A percentile compares a stretch with the other conserved stretches of the same genome.
Evolutionary conservation across 257 asterid genomes (phyloP).

Genomic region (Salvia hispanica): DNA sequence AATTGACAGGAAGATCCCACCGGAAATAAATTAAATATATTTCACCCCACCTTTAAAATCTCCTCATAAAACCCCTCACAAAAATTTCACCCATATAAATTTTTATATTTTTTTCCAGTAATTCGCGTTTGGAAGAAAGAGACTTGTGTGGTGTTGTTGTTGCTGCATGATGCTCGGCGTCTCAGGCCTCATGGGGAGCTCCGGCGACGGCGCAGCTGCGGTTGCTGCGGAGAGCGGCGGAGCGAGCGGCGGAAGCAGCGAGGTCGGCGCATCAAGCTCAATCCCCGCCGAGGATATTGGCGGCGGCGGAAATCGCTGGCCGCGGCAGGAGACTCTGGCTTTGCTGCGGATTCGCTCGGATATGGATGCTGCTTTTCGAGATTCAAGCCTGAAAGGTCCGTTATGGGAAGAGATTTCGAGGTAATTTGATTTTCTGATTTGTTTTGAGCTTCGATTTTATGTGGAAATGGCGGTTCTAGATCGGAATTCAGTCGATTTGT

Average conservation of each 20-base stretch:
- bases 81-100: conserved; percentile 50
- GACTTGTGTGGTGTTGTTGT: conserved; percentile 9
- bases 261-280: conserved; percentile 49
- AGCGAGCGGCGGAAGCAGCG: conserved; percentile 74
- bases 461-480: conserved; percentile 35
- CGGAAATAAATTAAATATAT: conserved; percentile 63
- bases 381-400: conserved; percentile 92
- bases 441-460: conserved; percentile 21
- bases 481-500: conserved; percentile 44
- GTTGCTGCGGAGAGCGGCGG: conserved; percentile 49
- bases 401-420: conserved; percentile 97
- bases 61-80: conserved; percentile 65
- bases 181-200: conserved; percentile 47
- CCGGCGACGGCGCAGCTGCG: conserved; percentile 42
- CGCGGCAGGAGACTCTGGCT: conserved; percentile 86
- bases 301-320: conserved; percentile 80
- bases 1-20: conserved; percentile 95
- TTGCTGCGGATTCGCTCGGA: conserved; percentile 79
- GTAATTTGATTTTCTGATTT: conserved; percentile 29
- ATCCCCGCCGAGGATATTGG: conserved; percentile 46
- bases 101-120: conserved; percentile 40
- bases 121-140: conserved; percentile 17
- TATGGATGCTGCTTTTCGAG: conserved; percentile 76
- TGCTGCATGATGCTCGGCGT: conserved; percentile 52
- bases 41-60: conserved; percentile 69